Evolutionary conservation across 129 eudicot genomes (phyloP), one percentile per base, ranked within the genome.

Genomic region (Tanacetum coccineum): DNA sequence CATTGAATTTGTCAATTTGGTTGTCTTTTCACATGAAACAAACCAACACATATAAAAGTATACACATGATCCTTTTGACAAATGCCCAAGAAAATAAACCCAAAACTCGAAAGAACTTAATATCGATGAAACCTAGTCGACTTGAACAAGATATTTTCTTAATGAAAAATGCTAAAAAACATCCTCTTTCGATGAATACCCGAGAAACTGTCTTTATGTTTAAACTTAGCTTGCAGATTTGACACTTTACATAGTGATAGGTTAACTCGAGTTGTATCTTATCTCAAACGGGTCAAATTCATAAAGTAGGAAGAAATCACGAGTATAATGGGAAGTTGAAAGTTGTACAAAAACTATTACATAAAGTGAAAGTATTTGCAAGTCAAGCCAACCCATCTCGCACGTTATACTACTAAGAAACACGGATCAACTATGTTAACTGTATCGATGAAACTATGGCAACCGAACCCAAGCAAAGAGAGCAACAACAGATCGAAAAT

Each of bases 1-100:
- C 70, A 50, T 74, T 18, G 78, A 11, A 74, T 13, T 57, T 22
- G 59, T 46, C 72, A 21, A 74, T 46, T 56, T 66, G 28, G 44
- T 39, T 28, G 60, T 74, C 67, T 50, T 62, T 62, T 32, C 32
- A 22, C 46, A 13, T 50, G 26, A 59, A 49, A 49, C 54, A 49
- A 6, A 72, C 40, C 40, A 46, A 22, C 55, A 9, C 13, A 32
- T n/a, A 28, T 8, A 18, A 45, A 14, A 25, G 45, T 25, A n/a
- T 25, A 7, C 17, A 26, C 17, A 58, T 22, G 58, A 18, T 21
- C 20, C 12, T 32, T n/a, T 66, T 50, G 19, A 30, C 9, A 70
- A 17, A 70, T 58, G 40, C 22, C 50, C 9, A 39, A 59, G 13
- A 70, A 44, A 8, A 53, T 21, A 55, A 6, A 54, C 22, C 57